These are phyloP conservation scores for Mucor racemosus DNA, from an alignment of 371 early-diverging fungal species.

Conservation along the genomic window DNA sequence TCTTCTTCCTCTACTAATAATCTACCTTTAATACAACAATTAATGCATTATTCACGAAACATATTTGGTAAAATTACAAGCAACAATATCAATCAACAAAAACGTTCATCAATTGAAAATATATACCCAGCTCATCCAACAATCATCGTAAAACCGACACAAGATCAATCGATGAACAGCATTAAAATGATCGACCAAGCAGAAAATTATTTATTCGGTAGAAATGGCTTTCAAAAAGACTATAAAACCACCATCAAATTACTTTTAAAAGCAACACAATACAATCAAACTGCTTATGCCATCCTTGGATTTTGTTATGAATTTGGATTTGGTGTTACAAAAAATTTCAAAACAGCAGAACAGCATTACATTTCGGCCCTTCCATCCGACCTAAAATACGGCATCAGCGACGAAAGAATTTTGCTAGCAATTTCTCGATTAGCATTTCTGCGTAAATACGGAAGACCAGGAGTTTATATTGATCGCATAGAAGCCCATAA, in stretches of 20 bases:
- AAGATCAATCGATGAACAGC: neutral
- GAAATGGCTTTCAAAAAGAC: constrained; percentile 44
- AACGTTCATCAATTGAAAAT: constrained; percentile 35
- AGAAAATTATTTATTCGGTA: constrained; percentile 65
- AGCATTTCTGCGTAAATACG: constrained; percentile 77
- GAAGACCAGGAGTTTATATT: constrained; percentile 76
- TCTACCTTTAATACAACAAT: constrained; percentile 22
- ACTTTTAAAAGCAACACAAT: constrained; percentile 37
- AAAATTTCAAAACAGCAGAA: constrained; percentile 63
- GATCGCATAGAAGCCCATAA: constrained; percentile 72
- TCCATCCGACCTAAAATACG: constrained; percentile 41
- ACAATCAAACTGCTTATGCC: constrained; percentile 55
- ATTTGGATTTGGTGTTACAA: constrained; percentile 73
- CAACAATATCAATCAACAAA: constrained; percentile 57
- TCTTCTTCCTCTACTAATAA: neutral
- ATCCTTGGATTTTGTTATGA: constrained; percentile 78
- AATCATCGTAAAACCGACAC: neutral
- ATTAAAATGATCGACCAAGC: constrained; percentile 30
- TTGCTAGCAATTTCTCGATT: constrained; percentile 69
- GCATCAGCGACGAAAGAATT: constrained; percentile 48
- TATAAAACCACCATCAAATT: constrained; percentile 63
- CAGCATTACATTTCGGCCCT: constrained; percentile 53
- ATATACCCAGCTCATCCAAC: neutral
- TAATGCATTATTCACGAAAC: constrained; percentile 24
- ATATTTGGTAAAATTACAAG: constrained; percentile 3